Conservation (phyloP, 305 asterid genomes). For the Ajuga reptans region DNA sequence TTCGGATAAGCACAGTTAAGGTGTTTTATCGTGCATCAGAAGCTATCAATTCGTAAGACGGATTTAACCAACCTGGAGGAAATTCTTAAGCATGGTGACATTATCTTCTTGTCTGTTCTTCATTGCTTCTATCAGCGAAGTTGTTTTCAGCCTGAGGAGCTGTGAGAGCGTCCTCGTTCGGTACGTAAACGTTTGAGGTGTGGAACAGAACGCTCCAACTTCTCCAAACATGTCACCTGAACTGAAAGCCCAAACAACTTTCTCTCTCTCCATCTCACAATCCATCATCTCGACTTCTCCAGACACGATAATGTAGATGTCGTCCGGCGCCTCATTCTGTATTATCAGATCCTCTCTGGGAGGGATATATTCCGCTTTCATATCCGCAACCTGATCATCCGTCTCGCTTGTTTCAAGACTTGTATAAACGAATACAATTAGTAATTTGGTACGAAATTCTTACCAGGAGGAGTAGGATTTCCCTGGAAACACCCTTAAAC, state of each 20-base stretch:
- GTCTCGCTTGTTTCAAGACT: background rate
- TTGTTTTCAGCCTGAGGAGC: constrained; percentile 61
- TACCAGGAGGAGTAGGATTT: constrained; percentile 58
- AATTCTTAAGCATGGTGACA: constrained; percentile 59
- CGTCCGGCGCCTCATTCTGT: constrained; percentile 74
- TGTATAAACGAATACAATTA: background rate
- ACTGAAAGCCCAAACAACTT: constrained; percentile 36
- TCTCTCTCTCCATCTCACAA: constrained; percentile 50
- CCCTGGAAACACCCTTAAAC: constrained; percentile 61
- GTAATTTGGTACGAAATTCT: background rate
- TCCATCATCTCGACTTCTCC: constrained; percentile 87
- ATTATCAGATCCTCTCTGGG: constrained; percentile 86
- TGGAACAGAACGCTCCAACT: constrained; percentile 65
- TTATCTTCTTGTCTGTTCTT: constrained; percentile 61
- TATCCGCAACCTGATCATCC: constrained; percentile 53
- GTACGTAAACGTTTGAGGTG: constrained; percentile 63
- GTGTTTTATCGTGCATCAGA: too few species aligned
- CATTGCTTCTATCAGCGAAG: constrained; percentile 49
- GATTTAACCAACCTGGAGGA: constrained; percentile 41
- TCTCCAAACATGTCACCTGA: constrained; percentile 79
- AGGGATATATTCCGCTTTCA: constrained; percentile 81
- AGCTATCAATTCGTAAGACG: background rate
- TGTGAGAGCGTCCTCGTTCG: constrained; percentile 80
- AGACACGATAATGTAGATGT: constrained; percentile 72
- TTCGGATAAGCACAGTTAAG: too few species aligned